phyloP scores from a whole-genome alignment of 2,329 filamentous ascomycete genomes.

The Sarocladiaceae sp. region DNA sequence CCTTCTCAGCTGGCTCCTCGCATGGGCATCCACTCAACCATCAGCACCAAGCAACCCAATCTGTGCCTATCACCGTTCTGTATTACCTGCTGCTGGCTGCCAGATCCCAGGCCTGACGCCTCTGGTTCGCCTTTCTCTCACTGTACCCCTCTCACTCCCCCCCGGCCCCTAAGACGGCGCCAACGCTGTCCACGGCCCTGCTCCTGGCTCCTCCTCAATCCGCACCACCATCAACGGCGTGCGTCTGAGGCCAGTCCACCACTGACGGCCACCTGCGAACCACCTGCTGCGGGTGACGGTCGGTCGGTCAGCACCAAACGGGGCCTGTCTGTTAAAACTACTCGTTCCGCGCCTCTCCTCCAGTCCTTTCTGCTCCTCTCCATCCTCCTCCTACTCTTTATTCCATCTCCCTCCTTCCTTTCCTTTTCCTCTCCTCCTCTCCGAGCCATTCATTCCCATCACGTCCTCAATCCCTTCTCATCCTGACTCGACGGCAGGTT shows the following conservation, averaged over 20 bases:
- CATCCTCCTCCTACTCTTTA: constrained; percentile 45
- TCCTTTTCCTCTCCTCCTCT: constrained; percentile 22
- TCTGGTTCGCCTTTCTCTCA: background rate
- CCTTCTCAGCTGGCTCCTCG: constrained; percentile 3
- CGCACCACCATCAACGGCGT: constrained; percentile 5
- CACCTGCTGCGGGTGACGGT: no score
- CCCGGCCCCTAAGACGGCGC: constrained; percentile 6
- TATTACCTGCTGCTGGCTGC: no score
- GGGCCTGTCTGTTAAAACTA: constrained; percentile 28
- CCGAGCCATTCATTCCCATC: constrained; percentile 50
- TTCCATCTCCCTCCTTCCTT: constrained; percentile 31
- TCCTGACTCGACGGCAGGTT: constrained; percentile 36
- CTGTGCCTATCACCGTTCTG: constrained; percentile 2
- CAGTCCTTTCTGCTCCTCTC: constrained; percentile 50
- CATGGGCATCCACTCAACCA: background rate
- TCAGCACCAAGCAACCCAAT: background rate
- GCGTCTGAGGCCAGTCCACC: constrained; percentile 7
- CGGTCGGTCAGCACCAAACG: constrained; percentile 2
- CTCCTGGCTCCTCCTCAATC: constrained; percentile 3
- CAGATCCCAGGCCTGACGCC: background rate
- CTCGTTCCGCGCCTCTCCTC: constrained; percentile 34
- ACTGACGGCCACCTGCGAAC: no score
- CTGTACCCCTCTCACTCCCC: background rate
- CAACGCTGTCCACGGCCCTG: constrained; percentile 6
- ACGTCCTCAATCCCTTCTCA: constrained; percentile 35